Evolutionary conservation across 257 asterid genomes (phyloP), one percentile per base, ranked within the genome.

Genomic region (Datura wrightii): DNA sequence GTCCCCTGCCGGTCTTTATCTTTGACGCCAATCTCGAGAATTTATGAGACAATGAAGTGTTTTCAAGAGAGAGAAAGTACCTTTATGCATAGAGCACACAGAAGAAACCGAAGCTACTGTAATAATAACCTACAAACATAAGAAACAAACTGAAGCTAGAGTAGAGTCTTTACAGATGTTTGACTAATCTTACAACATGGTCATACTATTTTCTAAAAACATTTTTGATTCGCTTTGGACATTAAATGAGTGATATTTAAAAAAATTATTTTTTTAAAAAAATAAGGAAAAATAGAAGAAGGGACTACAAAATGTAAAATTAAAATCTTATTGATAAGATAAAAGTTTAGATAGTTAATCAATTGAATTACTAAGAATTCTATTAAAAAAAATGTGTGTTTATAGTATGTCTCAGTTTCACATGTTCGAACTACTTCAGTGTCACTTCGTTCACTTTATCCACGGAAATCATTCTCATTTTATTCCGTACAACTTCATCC

Each of bases 31-130:
- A 69, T 69, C 78, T 69, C 78, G 78, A 69, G 78, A 69, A 37
- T 69, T 69, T 15, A 15, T 69, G 76, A 37, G 50, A 67, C 48
- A 67, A 67, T 67, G 78, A 69, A 69, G 78, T 39, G 54, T 48
- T 48, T 3, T 37, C 10, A 13, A 41, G 72, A 69, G 76, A 65
- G 74, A 65, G 69, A 60, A 46, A 69, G 79, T 16, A 16, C 4
- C 79, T 69, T 41, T 69, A 69, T 69, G 79, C 15, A 69, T 41
- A 69, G 79, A 69, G 53, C 19, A 41, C 79, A 69, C 53, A 39
- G 53, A 69, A 69, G 48, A 69, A 69, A 69, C 79, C 79, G 41
- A 69, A 16, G 79, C 79, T 69, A 41, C 79, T 69, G 79, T 69
- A 69, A 41, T 69, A 69, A 69, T 69, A 39, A 41, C 79, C 79